Evolutionary conservation across 306 rosid genomes (phyloP), one percentile per base, ranked within the genome.

Genomic region (Dryas alaskensis): DNA sequence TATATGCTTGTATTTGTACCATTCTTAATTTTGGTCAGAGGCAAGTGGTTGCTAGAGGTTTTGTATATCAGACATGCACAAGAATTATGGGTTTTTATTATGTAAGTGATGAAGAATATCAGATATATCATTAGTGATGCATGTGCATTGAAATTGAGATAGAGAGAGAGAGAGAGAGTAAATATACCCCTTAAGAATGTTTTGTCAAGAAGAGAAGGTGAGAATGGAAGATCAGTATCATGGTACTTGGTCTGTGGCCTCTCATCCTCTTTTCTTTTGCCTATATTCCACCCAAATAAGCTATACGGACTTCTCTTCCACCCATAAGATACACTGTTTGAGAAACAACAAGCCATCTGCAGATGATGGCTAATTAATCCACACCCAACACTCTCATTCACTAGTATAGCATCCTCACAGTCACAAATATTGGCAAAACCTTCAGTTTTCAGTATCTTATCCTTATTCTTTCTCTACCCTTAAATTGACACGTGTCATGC

Each of bases 261-360:
- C 44, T 83, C 90, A 55, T 77, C 76, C 10, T 42, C 60, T 16
- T 75, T 82, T 1, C 74, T 82, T 75, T 73, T 87, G 62, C 90
- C 88, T 31, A 83, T 69, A 70, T 87, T 88, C 97, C 96, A 89
- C 49, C 92, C 92, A 69, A 92, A 94, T 48, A 92, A 87, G 86
- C 81, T 67, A 62, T 51, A 40, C 4, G 93, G 83, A 60, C 57
- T 76, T 78, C 75, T 71, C 63, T 83, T 87, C 82, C 81, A 70
- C 25, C 76, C 78, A 47, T 65, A 81, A 53, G 67, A 69, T 39
- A 80, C 65, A 52, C 77, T 47, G 76, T 83, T 86, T 78, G 87
- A 73, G 65, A 85, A 74, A 67, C 81, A 84, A 49, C 44, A 83
- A 82, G 87, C 92, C 96, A 89, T 91, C 4, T 55, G 19, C 65